Evolutionary conservation across 805 yeast species (phyloP), one percentile per base, ranked within the genome.

Genomic region (Cephaloascus albidus): DNA sequence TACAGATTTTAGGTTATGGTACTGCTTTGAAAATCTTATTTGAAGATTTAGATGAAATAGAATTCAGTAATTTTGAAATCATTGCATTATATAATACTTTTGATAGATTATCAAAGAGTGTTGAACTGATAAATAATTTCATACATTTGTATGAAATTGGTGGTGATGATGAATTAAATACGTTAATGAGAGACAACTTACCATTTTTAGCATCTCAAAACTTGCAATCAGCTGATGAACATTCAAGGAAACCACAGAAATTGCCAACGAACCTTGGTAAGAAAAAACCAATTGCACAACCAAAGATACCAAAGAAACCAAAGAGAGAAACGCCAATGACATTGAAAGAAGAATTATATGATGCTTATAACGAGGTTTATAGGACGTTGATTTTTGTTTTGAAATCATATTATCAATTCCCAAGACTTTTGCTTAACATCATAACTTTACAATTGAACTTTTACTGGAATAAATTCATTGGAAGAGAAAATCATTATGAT

Each of bases 1-100:
- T 93, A 23, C 98, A 93, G 65, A 87, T 95, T 2, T 86, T 93
- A 14, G 99, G 99, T 17, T 93, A 93, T 58, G 99, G 97, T 16
- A 93, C 99, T 6, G 95, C 96, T 1, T 72, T 93, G 53, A 93
- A 93, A 58, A 74, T 90, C 18, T 65, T 93, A 43, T 87, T 93
- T 57, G 97, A 90, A 57, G 70, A 70, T 36, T 60, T 67, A 36
- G 74, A 73, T 20, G 73, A 83, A 35, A 69, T 78, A 43, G 73
- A 70, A 40, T 71, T 85, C 53, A 72, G 85, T 33, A 74, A 87
- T 49, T 78, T 85, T 43, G 99, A 93, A 62, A 64, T 93, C 43
- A 90, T 90, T 38, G 94, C 96, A 1, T 72, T 93, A 47, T 65
- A 93, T 51, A 93, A 93, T 63, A 90, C 97, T 0, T 87, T 87